A percentile compares a stretch with the other conserved stretches of the same genome.
Conservation (phyloP, 1,284 basidiomycete genomes). For the Athelia sp. region DNA sequence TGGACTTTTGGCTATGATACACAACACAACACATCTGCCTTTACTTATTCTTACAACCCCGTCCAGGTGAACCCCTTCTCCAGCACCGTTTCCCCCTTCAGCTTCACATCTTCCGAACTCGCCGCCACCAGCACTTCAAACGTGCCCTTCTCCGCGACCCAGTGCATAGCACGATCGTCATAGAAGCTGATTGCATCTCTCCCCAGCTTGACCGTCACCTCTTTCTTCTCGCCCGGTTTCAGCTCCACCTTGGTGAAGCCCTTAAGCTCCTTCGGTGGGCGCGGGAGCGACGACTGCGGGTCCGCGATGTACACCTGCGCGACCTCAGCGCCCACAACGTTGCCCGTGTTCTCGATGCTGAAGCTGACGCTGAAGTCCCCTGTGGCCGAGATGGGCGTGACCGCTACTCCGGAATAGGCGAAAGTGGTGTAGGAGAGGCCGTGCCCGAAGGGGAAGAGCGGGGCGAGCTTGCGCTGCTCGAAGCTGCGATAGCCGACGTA, state of each 20-base stretch:
- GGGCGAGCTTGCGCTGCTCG: conserved; percentile 30
- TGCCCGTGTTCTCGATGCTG: conserved; percentile 35
- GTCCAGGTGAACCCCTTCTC: conserved; percentile 32
- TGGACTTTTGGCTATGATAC: too few species aligned
- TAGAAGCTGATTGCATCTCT: conserved; percentile 40
- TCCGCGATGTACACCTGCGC: conserved; percentile 42
- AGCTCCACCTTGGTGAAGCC: conserved; percentile 42
- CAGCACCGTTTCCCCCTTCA: conserved; percentile 28
- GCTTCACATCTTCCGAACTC: conserved; percentile 29
- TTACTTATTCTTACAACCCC: conserved; percentile 24
- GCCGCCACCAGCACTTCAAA: conserved; percentile 37
- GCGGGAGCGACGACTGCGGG: conserved; percentile 26
- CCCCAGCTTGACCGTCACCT: conserved; percentile 30
- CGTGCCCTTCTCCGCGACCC: conserved; percentile 39
- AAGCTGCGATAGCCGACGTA: conserved; percentile 39
- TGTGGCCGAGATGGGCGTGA: conserved; percentile 21
- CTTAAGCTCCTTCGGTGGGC: conserved; percentile 38
- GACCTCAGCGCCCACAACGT: conserved; percentile 33
- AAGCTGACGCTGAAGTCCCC: conserved; percentile 34
- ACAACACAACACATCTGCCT: conserved; percentile 6
- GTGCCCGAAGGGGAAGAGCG: conserved; percentile 46
- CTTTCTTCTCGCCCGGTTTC: conserved; percentile 32
- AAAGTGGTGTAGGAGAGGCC: conserved; percentile 51
- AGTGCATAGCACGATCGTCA: conserved; percentile 30
- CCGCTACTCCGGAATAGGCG: conserved; percentile 30